Evolutionary conservation across 495 filamentous ascomycete species (phyloP), one percentile per base, ranked within the genome.

Genomic region (Penicillium samsonianum): DNA sequence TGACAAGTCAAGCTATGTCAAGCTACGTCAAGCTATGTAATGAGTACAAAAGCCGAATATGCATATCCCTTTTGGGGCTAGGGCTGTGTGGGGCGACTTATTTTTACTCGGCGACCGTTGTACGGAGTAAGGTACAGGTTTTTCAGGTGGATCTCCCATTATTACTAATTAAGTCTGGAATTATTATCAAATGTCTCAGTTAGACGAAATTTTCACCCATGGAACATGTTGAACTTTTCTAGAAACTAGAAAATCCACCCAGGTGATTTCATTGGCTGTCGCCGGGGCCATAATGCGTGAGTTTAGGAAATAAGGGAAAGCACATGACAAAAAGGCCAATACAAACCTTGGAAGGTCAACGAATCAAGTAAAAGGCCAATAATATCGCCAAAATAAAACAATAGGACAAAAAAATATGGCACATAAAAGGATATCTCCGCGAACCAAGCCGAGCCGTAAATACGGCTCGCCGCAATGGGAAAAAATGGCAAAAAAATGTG

Each of bases 371-470:
- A n/a, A 33, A 50, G 20, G 7, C 31, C 8, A 22, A 33, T 9
- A 12, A 37, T 30, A 43, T 22, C 38, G 26, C 50, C 25, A 43
- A 52, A 31, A 20, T 31, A 42, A 31, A 54, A 54, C 11, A 10
- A 35, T 23, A 35, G 3, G 9, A 25, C 6, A 35, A 35, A 33
- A 35, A 17, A 33, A 30, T 22, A 53, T 43, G 7, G 23, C 17
- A 28, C 51, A 54, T 11, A 11, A 37, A 54, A 41, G 51, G 41
- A 54, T 54, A 54, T 54, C 28, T 33, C 26, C 40, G 41, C 51
- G 19, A 45, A 31, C 38, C 11, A 20, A 44, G 19, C 7, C 19
- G 49, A 25, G 38, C 11, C 11, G 17, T 35, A 28, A 23, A 50
- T 33, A 38, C 28, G 12, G 19, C 31, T 50, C 31, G n/a, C 17